A percentile compares a stretch with the other conserved stretches of the same genome.
Evolutionary conservation across 2,329 filamentous ascomycete species (phyloP).

Genomic region (Pseudogymnoascus sp.): DNA sequence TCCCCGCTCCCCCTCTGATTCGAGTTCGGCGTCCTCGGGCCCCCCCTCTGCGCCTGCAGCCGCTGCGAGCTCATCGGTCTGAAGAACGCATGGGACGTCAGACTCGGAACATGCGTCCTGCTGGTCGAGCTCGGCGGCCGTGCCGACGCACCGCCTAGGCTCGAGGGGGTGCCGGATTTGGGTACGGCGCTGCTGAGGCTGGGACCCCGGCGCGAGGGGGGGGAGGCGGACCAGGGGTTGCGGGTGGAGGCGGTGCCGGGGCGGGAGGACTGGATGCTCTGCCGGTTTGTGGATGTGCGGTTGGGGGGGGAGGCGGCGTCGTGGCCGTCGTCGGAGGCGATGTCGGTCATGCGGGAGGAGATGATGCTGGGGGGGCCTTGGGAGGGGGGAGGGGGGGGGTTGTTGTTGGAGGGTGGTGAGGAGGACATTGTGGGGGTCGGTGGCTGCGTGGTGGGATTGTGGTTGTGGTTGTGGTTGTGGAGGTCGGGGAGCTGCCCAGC

Average conservation of each 20-base stretch:
- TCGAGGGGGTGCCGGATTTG: not conserved
- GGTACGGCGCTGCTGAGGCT: too few species aligned
- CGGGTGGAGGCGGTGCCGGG: constrained; percentile 41
- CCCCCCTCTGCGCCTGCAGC: constrained; percentile 78
- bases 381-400: not conserved
- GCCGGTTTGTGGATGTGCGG: constrained; percentile 29
- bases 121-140: constrained; percentile 61
- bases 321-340: constrained; percentile 42
- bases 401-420: not conserved
- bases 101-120: constrained; percentile 79
- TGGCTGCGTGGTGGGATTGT: not conserved
- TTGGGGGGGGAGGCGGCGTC: constrained; percentile 31
- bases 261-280: constrained; percentile 37
- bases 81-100: constrained; percentile 88
- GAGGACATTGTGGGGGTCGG: not conserved
- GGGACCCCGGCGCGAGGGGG: constrained; percentile 44
- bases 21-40: constrained; percentile 35
- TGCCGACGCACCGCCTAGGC: constrained; percentile 33
- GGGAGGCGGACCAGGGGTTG: constrained; percentile 44
- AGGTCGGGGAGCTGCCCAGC: not conserved
- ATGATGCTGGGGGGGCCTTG: constrained; percentile 38
- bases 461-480: not conserved
- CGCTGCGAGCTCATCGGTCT: constrained; percentile 94
- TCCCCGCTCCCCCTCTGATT: constrained; percentile 27
- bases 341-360: constrained; percentile 48